A percentile compares a stretch with the other conserved stretches of the same genome.
phyloP scores from a whole-genome alignment of 1,139 yeast species.

The Debaryomyces nepalensis region DNA sequence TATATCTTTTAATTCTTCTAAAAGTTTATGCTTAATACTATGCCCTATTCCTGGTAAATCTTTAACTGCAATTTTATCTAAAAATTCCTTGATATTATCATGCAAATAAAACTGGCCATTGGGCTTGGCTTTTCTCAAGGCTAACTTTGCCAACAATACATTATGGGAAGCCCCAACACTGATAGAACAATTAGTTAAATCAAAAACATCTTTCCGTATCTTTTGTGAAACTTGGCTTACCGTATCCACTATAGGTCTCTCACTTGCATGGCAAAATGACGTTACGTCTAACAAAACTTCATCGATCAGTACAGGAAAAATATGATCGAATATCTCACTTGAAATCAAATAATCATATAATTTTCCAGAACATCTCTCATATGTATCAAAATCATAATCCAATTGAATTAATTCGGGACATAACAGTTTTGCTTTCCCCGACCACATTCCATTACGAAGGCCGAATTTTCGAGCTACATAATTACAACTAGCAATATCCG shows the following conservation, averaged over 20 bases:
- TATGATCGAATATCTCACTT: conserved; percentile 54
- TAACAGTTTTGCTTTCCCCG: conserved; percentile 58
- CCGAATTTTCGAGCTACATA: conserved; percentile 80
- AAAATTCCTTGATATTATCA: conserved; percentile 37
- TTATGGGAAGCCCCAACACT: conserved; percentile 80
- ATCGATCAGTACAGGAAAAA: conserved; percentile 88
- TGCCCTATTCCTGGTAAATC: conserved; percentile 89
- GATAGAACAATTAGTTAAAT: conserved; percentile 63
- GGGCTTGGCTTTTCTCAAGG: conserved; percentile 80
- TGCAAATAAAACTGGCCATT: conserved; percentile 56
- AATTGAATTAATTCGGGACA: conserved; percentile 70
- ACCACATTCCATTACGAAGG: conserved; percentile 90
- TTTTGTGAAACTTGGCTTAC: conserved; percentile 34
- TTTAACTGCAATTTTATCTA: conserved; percentile 50
- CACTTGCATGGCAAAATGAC: conserved; percentile 27
- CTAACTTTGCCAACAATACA: conserved; percentile 78
- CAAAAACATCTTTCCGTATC: conserved; percentile 51
- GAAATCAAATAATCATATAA: conserved; percentile 59
- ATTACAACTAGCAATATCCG: conserved; percentile 92
- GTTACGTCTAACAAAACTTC: conserved; percentile 82
- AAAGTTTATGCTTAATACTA: conserved; percentile 52
- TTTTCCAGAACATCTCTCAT: conserved; percentile 56
- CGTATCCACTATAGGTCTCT: conserved; percentile 17
- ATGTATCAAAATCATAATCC: conserved; percentile 75
- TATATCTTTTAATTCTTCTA: conserved; percentile 19